Evolutionary conservation across 2,329 filamentous ascomycete genomes (phyloP).

Genomic region (Diplodia seriata): DNA sequence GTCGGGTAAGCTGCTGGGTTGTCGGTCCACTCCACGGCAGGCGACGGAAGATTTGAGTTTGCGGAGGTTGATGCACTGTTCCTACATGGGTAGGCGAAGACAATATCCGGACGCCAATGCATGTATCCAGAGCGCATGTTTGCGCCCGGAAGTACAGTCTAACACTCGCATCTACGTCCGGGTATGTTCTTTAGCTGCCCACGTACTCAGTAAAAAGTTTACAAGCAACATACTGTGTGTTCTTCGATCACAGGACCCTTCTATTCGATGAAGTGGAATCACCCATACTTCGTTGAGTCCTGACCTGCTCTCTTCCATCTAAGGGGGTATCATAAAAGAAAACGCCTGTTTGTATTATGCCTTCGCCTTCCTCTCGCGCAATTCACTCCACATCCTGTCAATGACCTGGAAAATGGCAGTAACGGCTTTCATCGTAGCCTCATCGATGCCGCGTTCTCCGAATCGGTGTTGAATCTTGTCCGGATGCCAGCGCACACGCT

Average conservation of each 20-base stretch:
- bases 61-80: too few relatives aligned
- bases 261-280: background rate
- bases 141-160: too few relatives aligned
- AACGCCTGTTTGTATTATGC: background rate
- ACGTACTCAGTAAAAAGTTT: background rate
- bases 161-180: too few relatives aligned
- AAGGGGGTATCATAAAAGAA: slow-evolving; percentile 1
- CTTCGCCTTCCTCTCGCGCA: slow-evolving; percentile 46
- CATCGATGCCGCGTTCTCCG: slow-evolving; percentile 69
- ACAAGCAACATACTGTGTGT: background rate
- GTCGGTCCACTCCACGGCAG: too few relatives aligned
- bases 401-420: slow-evolving; percentile 92
- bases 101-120: too few relatives aligned
- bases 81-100: too few relatives aligned
- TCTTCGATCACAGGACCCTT: background rate
- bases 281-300: too few relatives aligned
- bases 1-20: too few relatives aligned
- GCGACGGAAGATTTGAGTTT: too few relatives aligned
- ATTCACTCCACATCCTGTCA: slow-evolving; percentile 78
- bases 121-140: too few relatives aligned
- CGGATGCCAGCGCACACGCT: slow-evolving; percentile 94
- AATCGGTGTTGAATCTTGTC: slow-evolving; percentile 96
- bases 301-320: too few relatives aligned
- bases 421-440: slow-evolving; percentile 75
- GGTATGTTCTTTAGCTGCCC: too few relatives aligned